Conservation (phyloP, 352 stramenopile genomes). For the Plasmopara viticola region DNA sequence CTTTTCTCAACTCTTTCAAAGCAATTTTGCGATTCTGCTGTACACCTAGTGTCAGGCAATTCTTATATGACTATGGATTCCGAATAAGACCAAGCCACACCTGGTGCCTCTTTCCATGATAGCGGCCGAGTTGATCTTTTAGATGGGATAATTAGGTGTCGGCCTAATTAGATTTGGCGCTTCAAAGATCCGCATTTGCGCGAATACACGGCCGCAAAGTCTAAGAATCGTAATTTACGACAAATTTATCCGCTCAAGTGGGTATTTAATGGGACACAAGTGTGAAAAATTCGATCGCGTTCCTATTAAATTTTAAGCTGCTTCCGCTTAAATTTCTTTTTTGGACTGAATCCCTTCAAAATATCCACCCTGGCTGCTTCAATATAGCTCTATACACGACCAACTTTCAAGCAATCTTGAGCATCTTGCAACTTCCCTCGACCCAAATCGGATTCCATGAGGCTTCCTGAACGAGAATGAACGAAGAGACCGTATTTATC, state of each 20-base stretch:
- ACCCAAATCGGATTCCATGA: neutral
- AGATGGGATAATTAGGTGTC: neutral
- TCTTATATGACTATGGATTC: neutral
- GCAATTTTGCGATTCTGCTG: neutral
- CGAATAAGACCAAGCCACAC: neutral
- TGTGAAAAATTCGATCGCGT: neutral
- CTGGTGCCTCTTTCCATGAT: neutral
- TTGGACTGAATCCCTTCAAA: neutral
- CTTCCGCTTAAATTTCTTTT: neutral
- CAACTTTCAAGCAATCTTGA: neutral
- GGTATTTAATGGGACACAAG: neutral
- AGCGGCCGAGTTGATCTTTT: neutral
- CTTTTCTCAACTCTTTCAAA: neutral
- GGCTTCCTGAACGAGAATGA: conserved; percentile 6
- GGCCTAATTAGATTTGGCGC: neutral
- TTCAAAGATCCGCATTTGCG: neutral
- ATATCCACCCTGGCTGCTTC: neutral
- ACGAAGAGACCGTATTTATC: conserved; percentile 1
- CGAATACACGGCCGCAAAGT: neutral
- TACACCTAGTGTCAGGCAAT: neutral
- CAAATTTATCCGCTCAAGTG: neutral
- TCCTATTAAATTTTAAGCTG: neutral
- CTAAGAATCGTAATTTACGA: neutral
- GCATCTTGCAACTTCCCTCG: neutral
- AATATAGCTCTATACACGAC: neutral